phyloP scores from a whole-genome alignment of 345 rosid species.

The Sisymbrium altissimum region DNA sequence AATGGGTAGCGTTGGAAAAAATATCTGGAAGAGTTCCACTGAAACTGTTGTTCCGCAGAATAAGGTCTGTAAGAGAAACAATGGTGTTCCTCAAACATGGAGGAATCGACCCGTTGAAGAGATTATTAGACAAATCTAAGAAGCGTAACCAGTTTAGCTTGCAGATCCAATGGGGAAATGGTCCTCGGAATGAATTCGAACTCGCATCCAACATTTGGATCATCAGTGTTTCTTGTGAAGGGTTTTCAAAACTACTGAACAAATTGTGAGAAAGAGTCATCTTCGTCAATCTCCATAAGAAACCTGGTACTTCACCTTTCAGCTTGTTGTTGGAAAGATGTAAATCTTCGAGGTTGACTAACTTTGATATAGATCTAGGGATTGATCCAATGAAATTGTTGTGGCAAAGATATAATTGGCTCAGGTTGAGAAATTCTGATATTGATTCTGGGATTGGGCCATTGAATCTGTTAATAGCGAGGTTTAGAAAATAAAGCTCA shows the following conservation, averaged over 20 bases:
- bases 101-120: conserved; percentile 35
- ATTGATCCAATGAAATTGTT: neutral
- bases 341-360: neutral
- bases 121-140: conserved; percentile 44
- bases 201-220: neutral
- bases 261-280: neutral
- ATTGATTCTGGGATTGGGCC: conserved; percentile 1
- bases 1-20: too few species aligned
- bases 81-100: conserved; percentile 3
- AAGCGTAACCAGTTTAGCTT: neutral
- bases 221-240: neutral
- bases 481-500: neutral
- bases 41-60: neutral
- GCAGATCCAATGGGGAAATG: conserved; percentile 39
- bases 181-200: neutral
- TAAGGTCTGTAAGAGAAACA: neutral
- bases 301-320: neutral
- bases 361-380: neutral
- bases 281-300: neutral
- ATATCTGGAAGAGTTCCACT: conserved; percentile 15
- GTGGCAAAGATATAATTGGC: neutral
- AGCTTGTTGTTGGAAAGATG: neutral
- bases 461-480: neutral
- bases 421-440: neutral
- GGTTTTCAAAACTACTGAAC: neutral